These are phyloP conservation scores for Penicillium janthinellum DNA, from an alignment of 2,329 filamentous ascomycete species.

Conservation along the genomic window DNA sequence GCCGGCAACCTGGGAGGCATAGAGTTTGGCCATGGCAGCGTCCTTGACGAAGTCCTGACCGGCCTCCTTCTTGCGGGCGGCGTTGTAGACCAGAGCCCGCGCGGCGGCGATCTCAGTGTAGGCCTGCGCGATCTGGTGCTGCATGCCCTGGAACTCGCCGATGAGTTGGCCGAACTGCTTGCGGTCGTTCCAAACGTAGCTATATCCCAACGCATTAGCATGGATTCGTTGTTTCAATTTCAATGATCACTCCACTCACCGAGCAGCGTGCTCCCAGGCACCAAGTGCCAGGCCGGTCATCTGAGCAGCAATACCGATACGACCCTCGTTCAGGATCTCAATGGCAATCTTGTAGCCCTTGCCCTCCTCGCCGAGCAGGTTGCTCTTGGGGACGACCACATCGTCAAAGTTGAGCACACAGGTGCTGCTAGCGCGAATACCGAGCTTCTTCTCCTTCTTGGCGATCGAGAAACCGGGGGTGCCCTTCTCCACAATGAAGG, in stretches of 20 bases:
- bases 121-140: conserved; percentile 95
- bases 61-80: conserved; percentile 95
- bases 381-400: conserved; percentile 83
- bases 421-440: conserved; percentile 92
- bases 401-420: conserved; percentile 98
- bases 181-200: conserved; percentile 97
- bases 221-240: conserved; percentile 7
- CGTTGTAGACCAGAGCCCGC: conserved; percentile 91
- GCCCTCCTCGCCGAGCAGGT: conserved; percentile 83
- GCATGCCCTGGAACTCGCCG: conserved; percentile 98
- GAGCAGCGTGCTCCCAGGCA: conserved; percentile 90
- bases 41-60: conserved; percentile 94
- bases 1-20: conserved; percentile 87
- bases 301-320: conserved; percentile 96
- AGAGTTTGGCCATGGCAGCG: conserved; percentile 97
- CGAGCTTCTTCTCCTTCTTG: conserved; percentile 99
- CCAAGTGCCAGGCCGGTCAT: conserved; percentile 97
- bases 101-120: conserved; percentile 93
- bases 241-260: conserved; percentile 50
- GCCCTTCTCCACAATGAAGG: conserved; percentile 91
- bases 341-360: conserved; percentile 99
- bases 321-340: conserved; percentile 87
- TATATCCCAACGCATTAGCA: conserved; percentile 32
- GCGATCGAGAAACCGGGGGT: conserved; percentile 89
- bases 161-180: conserved; percentile 93